These are phyloP conservation scores for Fomitiporia mediterranea DNA, from an alignment of 1,284 basidiomycete species.

Conservation along the genomic window DNA sequence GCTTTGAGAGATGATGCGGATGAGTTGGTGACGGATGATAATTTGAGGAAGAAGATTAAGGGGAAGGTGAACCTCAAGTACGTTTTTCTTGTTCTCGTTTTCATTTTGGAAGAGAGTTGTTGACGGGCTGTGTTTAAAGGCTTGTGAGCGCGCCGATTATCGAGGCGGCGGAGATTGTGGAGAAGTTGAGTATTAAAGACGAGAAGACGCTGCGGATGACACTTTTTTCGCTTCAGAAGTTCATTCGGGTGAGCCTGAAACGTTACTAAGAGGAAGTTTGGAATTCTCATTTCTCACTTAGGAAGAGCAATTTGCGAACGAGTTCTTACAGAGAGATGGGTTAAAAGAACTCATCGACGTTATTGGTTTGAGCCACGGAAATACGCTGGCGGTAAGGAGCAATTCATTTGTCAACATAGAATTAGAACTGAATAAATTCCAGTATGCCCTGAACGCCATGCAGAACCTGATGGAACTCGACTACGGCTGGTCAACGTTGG, in stretches of 20 bases:
- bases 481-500: constrained; percentile 74
- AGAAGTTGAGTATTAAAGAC: constrained; percentile 63
- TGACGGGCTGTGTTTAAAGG: constrained; percentile 33
- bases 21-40: constrained; percentile 89
- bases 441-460: constrained; percentile 83
- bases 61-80: constrained; percentile 77
- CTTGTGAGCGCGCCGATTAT: constrained; percentile 78
- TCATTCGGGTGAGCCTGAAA: constrained; percentile 55
- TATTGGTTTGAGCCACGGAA: constrained; percentile 69
- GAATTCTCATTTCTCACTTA: constrained; percentile 30
- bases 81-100: constrained; percentile 31
- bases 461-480: constrained; percentile 85
- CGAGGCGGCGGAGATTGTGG: constrained; percentile 77
- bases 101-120: not conserved
- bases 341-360: constrained; percentile 71
- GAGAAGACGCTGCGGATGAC: constrained; percentile 63
- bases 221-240: constrained; percentile 79
- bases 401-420: not conserved
- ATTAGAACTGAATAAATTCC: constrained; percentile 12
- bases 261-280: not conserved
- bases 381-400: constrained; percentile 73
- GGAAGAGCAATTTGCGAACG: constrained; percentile 85
- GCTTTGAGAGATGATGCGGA: constrained; percentile 86
- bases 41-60: constrained; percentile 77
- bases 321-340: constrained; percentile 80